Base-by-base conservation (phyloP, 192 early-diverging fungal genomes). In the Umbelopsis sp. region DNA sequence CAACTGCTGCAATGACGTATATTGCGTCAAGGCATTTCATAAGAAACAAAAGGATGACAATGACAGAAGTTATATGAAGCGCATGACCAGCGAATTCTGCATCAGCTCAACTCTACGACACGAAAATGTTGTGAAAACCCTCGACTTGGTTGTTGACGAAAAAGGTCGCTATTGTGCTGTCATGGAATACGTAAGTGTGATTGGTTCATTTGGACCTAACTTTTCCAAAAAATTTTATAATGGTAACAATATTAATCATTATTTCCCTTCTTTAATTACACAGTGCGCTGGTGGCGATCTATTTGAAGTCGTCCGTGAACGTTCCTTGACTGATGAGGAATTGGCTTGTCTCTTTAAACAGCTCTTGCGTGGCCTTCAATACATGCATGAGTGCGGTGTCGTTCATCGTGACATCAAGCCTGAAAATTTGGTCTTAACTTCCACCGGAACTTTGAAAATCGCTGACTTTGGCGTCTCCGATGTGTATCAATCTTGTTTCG, bases 401-500 rank as follows among this genome's bases (percentile, higher is more conserved):
- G 95, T 95, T 64, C 97, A 99, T 82, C 88, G 90, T 65, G 89
- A 93, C 64, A 85, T 91, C 74, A 91, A 91, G 71, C 87, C 91
- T 11, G 89, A 99, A 78, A 99, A 99, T 82, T 72, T 98, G 53
- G 82, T 99, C 16, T 80, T 99, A 66, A 81, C 85, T 23, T 90
- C 93, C 71, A 23, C 71, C 11, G 89, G 90, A 72, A 87, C 84
- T 27, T 73, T 99, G 49, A 98, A 98, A 76, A 95, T 99, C 74
- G 94, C 97, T 6, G 97, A 99, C 84, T 99, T 99, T 87, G 97
- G 97, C 37, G 94, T 97, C 12, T 92, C 93, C 5, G 94, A 95
- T 72, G 97, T 99, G 12, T 97, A 98, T 81, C 84, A 89, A 69
- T 87, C 87, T 2, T 89, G 90, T 46, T 95, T 91, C 87, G 89